Conservation (phyloP, 805 yeast species). For the Saccharomycopsis babjevae region DNA sequence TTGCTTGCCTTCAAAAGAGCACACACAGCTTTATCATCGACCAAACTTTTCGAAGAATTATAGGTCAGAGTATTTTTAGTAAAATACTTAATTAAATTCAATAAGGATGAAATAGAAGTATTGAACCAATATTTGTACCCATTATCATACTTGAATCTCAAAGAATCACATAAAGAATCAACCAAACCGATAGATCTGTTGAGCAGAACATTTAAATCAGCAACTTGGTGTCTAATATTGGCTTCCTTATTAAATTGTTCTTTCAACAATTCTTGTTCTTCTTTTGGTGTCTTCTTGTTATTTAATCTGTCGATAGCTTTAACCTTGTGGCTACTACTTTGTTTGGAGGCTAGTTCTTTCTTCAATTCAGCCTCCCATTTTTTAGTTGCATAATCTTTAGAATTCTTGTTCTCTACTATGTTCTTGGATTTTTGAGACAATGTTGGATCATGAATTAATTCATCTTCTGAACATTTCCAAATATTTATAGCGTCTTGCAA, state of each 20-base stretch:
- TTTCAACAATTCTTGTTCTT: slow-evolving; percentile 56
- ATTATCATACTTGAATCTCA: slow-evolving; percentile 46
- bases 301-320: neutral
- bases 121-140: slow-evolving; percentile 68
- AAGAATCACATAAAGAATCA: slow-evolving; percentile 34
- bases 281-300: slow-evolving; percentile 56
- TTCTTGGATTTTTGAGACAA: slow-evolving; percentile 29
- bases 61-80: slow-evolving; percentile 5
- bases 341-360: slow-evolving; percentile 53
- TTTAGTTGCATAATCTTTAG: slow-evolving; percentile 74
- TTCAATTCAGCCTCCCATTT: slow-evolving; percentile 87
- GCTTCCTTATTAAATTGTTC: slow-evolving; percentile 58
- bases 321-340: slow-evolving; percentile 15
- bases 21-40: slow-evolving; percentile 35
- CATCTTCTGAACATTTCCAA: slow-evolving; percentile 63
- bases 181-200: slow-evolving; percentile 45
- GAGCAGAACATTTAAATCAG: slow-evolving; percentile 28
- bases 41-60: slow-evolving; percentile 22
- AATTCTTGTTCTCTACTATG: slow-evolving; percentile 48
- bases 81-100: slow-evolving; percentile 34
- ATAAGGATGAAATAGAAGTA: slow-evolving; percentile 41
- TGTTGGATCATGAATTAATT: slow-evolving; percentile 51
- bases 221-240: slow-evolving; percentile 39
- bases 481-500: slow-evolving; percentile 40
- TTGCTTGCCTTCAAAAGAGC: slow-evolving; percentile 47